Percentiles rank a stretch among this genome's conserved stretches.
phyloP scores from a whole-genome alignment of 768 basidiomycete genomes.

The Cubamyces lactineus region DNA sequence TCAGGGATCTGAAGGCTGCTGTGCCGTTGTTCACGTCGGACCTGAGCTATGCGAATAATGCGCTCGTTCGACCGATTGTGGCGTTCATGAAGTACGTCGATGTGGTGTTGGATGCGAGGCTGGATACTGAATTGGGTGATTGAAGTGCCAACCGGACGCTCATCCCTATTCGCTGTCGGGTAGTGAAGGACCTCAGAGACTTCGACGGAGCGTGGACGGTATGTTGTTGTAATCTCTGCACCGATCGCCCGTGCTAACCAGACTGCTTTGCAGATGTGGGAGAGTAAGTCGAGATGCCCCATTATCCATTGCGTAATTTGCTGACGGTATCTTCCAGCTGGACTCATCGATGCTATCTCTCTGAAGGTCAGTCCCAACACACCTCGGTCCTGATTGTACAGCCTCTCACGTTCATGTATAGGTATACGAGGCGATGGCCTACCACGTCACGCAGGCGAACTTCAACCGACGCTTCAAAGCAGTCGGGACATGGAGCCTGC shows the following conservation, averaged over 20 bases:
- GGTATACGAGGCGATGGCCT: constrained; percentile 91
- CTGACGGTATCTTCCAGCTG: constrained; percentile 54
- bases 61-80: constrained; percentile 92
- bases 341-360: constrained; percentile 89
- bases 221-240: constrained; percentile 37
- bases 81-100: constrained; percentile 92
- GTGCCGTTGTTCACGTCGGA: constrained; percentile 91
- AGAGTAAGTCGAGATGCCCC: constrained; percentile 58
- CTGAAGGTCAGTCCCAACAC: constrained; percentile 58
- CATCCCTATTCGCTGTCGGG: constrained; percentile 90
- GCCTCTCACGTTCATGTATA: too few relatives aligned
- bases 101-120: not conserved
- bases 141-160: constrained; percentile 88
- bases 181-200: constrained; percentile 80
- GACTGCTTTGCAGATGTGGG: constrained; percentile 72
- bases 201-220: constrained; percentile 98
- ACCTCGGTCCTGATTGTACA: too few relatives aligned
- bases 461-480: constrained; percentile 88
- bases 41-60: constrained; percentile 89
- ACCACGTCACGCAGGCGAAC: constrained; percentile 91
- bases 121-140: constrained; percentile 22
- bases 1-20: constrained; percentile 92
- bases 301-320: constrained; percentile 10
- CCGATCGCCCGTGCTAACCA: constrained; percentile 18
- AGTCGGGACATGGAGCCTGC: constrained; percentile 93